Evolutionary conservation across 495 filamentous ascomycete species (phyloP).

Genomic region (Amphirosellinia nigrospora): DNA sequence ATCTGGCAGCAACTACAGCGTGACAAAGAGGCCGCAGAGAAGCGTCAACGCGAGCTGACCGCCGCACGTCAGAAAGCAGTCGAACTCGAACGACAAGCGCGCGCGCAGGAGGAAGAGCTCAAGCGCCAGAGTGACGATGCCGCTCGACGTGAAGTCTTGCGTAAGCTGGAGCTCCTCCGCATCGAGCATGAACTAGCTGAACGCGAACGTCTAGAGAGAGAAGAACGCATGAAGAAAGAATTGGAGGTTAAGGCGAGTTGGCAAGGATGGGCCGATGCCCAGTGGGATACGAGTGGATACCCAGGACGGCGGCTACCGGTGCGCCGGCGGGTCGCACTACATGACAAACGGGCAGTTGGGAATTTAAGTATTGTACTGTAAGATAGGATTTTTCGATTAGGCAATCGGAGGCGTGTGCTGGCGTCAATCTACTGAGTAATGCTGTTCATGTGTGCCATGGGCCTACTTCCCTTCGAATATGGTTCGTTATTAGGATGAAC

Average conservation of each 20-base stretch:
- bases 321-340: constrained; percentile 59
- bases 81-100: constrained; percentile 32
- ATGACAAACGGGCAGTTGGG: constrained; percentile 42
- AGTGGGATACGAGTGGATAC: constrained; percentile 61
- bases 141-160: constrained; percentile 27
- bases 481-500: neutral
- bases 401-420: neutral
- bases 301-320: constrained; percentile 59
- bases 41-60: constrained; percentile 33
- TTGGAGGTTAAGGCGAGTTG: constrained; percentile 51
- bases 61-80: constrained; percentile 21
- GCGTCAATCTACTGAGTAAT: too few relatives aligned
- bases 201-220: constrained; percentile 34
- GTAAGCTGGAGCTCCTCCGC: constrained; percentile 24
- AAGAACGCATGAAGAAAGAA: constrained; percentile 47
- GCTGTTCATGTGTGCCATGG: neutral
- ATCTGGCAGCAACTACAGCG: constrained; percentile 65
- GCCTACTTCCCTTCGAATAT: neutral
- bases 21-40: constrained; percentile 48
- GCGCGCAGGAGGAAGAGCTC: constrained; percentile 37
- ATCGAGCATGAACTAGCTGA: constrained; percentile 26
- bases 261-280: constrained; percentile 56
- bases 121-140: constrained; percentile 31
- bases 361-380: constrained; percentile 9
- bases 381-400: neutral